Percentiles rank a stretch among this genome's conserved stretches.
Conservation (phyloP, 257 asterid species). For the Mitragyna speciosa region DNA sequence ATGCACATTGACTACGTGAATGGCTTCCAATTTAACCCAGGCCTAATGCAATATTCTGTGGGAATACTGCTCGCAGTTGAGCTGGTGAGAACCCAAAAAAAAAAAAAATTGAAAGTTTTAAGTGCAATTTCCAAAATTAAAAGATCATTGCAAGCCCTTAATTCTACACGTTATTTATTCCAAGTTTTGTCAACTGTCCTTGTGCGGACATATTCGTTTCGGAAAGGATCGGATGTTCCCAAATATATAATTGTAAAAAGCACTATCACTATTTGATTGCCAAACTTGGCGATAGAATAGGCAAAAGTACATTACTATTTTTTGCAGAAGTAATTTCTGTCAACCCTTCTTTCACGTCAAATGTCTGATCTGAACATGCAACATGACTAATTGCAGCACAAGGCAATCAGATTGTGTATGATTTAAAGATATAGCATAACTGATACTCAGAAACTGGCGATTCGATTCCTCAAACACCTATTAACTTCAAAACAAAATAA, state of each 20-base stretch:
- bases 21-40: background rate
- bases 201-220: background rate
- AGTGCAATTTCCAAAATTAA: background rate
- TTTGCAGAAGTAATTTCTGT: background rate
- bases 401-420: background rate
- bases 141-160: too few relatives aligned
- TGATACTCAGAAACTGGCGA: background rate
- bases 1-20: background rate
- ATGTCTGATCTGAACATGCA: background rate
- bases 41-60: background rate
- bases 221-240: background rate
- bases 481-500: too few relatives aligned
- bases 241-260: background rate
- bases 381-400: background rate
- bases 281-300: background rate
- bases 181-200: background rate
- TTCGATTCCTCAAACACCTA: background rate
- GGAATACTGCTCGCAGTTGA: background rate
- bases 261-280: background rate
- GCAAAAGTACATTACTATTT: background rate
- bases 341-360: background rate
- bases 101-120: background rate
- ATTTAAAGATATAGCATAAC: background rate
- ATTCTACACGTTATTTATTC: too few relatives aligned
- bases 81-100: too few relatives aligned